Evolutionary conservation across 176 grass and related monocot genomes (phyloP).

Genomic region (Poa pratensis): DNA sequence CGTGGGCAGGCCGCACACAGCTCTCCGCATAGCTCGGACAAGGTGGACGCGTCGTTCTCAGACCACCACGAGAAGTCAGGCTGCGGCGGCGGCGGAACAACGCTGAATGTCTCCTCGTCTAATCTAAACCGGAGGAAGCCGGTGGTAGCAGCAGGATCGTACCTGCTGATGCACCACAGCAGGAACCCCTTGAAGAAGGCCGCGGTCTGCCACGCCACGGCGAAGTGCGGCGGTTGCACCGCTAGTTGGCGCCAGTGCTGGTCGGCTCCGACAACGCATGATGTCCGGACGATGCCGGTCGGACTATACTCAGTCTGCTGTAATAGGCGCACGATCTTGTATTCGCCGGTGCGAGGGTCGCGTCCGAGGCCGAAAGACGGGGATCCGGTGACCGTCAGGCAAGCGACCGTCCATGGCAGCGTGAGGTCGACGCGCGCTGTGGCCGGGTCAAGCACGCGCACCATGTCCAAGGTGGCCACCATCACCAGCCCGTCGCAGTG

Average conservation of each 20-base stretch:
- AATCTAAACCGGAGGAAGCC: neutral
- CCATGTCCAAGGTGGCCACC: no score
- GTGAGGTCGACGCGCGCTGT: no score
- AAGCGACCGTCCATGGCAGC: no score
- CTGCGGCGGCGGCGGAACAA: neutral
- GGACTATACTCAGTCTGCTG: no score
- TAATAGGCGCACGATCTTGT: no score
- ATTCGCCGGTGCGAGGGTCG: no score
- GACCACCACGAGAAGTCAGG: neutral
- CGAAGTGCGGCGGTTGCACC: neutral
- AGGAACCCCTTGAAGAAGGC: neutral
- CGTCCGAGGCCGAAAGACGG: no score
- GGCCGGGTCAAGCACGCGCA: no score
- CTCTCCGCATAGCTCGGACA: neutral
- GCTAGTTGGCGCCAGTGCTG: neutral
- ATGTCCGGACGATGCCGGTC: neutral
- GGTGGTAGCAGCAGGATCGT: accelerated
- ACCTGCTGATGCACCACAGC: neutral
- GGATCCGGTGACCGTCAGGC: no score
- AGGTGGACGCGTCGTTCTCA: neutral
- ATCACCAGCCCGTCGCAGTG: no score
- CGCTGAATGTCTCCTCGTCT: neutral
- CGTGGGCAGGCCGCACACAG: neutral
- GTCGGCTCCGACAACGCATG: neutral
- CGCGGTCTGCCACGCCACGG: neutral